These are phyloP conservation scores for Globisporangium megalacanthum DNA, from an alignment of 352 stramenopile species.

Conservation along the genomic window DNA sequence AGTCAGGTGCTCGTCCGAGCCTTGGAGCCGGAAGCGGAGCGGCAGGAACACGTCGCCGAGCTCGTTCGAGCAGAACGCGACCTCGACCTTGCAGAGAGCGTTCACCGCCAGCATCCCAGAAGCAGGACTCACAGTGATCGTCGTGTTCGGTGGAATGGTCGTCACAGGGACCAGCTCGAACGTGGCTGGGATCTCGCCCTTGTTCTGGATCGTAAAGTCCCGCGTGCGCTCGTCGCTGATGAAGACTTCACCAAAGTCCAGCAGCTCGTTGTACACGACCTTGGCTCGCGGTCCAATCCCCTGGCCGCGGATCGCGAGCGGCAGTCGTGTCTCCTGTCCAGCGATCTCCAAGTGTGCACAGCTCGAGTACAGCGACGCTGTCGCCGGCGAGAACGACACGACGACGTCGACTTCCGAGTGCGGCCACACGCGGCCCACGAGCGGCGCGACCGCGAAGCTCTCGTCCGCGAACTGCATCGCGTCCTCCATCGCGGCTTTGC, in stretches of 20 bases:
- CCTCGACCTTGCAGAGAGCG: constrained; percentile 74
- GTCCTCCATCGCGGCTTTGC: constrained; percentile 87
- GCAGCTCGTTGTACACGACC: constrained; percentile 90
- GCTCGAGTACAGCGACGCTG: constrained; percentile 77
- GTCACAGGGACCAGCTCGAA: constrained; percentile 54
- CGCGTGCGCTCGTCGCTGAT: constrained; percentile 87
- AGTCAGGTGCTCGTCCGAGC: constrained; percentile 77
- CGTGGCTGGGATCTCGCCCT: constrained; percentile 90
- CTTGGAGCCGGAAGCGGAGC: constrained; percentile 83
- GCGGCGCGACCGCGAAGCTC: constrained; percentile 87
- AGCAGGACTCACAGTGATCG: constrained; percentile 38
- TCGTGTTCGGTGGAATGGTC: constrained; percentile 22
- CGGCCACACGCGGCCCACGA: constrained; percentile 89
- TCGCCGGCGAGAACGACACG: constrained; percentile 84
- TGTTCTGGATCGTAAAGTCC: constrained; percentile 91
- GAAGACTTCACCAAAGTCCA: constrained; percentile 95
- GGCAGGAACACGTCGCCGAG: constrained; percentile 86
- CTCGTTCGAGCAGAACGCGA: constrained; percentile 83
- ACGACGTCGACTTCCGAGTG: constrained; percentile 90
- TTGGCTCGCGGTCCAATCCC: constrained; percentile 92
- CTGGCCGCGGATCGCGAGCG: constrained; percentile 83
- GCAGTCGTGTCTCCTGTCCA: constrained; percentile 84
- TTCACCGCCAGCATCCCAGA: constrained; percentile 63
- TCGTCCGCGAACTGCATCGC: constrained; percentile 93
- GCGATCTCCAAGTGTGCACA: constrained; percentile 87